phyloP scores from a whole-genome alignment of 2,329 filamentous ascomycete species.

The Amylocarpus encephaloides region DNA sequence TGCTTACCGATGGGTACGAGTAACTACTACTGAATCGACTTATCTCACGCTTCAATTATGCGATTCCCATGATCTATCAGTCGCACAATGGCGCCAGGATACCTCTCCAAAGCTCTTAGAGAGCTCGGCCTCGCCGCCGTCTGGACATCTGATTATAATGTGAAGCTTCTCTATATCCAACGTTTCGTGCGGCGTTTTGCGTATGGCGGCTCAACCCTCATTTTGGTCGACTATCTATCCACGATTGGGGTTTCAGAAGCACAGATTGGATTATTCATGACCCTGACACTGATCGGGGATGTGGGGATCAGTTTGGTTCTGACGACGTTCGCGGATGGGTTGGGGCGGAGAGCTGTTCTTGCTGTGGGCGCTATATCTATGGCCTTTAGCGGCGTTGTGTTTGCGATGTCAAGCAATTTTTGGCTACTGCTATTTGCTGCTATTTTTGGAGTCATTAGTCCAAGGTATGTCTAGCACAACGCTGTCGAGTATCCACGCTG shows the following conservation, averaged over 20 bases:
- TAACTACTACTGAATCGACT: no score
- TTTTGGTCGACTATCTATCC: constrained; percentile 51
- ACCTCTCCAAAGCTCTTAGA: constrained; percentile 22
- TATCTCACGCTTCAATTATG: no score
- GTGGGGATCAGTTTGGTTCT: constrained; percentile 52
- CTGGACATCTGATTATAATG: constrained; percentile 39
- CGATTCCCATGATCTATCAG: no score
- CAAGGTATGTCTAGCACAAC: constrained; percentile 33
- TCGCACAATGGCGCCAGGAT: constrained; percentile 19
- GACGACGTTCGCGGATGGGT: constrained; percentile 50
- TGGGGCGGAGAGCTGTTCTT: constrained; percentile 50
- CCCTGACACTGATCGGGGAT: constrained; percentile 55
- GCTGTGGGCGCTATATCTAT: constrained; percentile 49
- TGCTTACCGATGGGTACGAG: no score
- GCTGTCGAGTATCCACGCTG: neutral
- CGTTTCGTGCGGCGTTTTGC: constrained; percentile 58
- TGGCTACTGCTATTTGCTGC: constrained; percentile 53
- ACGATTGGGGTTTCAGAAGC: constrained; percentile 44
- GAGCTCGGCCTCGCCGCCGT: constrained; percentile 44
- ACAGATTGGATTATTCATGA: constrained; percentile 58
- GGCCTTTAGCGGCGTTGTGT: constrained; percentile 48
- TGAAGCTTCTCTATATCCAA: constrained; percentile 51
- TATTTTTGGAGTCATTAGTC: constrained; percentile 56
- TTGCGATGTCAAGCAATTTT: constrained; percentile 46
- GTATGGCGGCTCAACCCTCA: constrained; percentile 52